phyloP scores from a whole-genome alignment of 495 filamentous ascomycete genomes.

The Aspergillus panamensis region DNA sequence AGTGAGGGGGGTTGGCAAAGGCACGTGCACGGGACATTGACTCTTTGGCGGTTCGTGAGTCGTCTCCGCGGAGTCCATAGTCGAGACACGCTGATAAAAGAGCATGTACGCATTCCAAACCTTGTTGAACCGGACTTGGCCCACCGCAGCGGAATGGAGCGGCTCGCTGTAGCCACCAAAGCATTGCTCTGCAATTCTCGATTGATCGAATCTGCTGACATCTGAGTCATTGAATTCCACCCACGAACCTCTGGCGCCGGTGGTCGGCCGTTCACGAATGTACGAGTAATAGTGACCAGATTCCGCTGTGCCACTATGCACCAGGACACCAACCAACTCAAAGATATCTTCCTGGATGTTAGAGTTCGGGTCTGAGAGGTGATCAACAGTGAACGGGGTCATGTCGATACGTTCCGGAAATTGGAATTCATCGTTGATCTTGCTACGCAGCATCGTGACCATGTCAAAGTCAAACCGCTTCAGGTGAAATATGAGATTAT shows the following conservation, averaged over 20 bases:
- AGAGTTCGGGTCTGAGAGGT: slow-evolving; percentile 64
- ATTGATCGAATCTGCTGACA: slow-evolving; percentile 71
- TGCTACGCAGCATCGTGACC: slow-evolving; percentile 74
- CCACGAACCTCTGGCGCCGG: slow-evolving; percentile 56
- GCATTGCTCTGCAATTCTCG: slow-evolving; percentile 66
- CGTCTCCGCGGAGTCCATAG: slow-evolving; percentile 43
- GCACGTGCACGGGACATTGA: slow-evolving; percentile 51
- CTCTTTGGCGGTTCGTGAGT: slow-evolving; percentile 29
- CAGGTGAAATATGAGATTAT: slow-evolving; percentile 92
- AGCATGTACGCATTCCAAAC: slow-evolving; percentile 93
- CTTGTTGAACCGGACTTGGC: slow-evolving; percentile 55
- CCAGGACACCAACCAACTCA: slow-evolving; percentile 86
- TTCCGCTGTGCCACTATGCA: slow-evolving; percentile 90
- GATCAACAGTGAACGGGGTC: slow-evolving; percentile 81
- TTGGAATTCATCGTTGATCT: slow-evolving; percentile 92
- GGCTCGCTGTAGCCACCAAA: slow-evolving; percentile 70
- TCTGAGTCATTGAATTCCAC: slow-evolving; percentile 91
- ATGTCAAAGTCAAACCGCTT: slow-evolving; percentile 97
- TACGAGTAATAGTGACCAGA: slow-evolving; percentile 98
- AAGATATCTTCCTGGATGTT: slow-evolving; percentile 66
- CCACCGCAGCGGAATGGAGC: slow-evolving; percentile 36
- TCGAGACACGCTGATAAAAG: slow-evolving; percentile 84
- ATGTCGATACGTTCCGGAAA: slow-evolving; percentile 87
- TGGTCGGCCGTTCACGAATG: slow-evolving; percentile 72
- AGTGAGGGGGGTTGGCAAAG: slow-evolving; percentile 52